Evolutionary conservation across 176 grass and related monocot genomes (phyloP), one percentile per base, ranked within the genome.

Genomic region (Aegilops longissima): DNA sequence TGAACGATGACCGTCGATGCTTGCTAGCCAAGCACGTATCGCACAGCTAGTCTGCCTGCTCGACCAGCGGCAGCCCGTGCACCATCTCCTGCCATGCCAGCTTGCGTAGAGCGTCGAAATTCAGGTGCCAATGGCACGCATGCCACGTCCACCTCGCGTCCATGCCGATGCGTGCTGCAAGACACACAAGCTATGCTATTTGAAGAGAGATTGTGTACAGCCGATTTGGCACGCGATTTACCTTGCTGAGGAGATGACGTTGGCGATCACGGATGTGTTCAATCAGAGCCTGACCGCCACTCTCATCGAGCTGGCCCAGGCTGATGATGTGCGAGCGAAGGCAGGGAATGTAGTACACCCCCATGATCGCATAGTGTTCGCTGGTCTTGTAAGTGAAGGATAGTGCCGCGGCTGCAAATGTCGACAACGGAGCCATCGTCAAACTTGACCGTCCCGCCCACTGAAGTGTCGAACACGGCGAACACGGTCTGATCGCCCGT

Each of bases 171-270:
- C 1, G 21, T 0, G 36, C 21, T 1, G 9, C 9, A 4, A 73
- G 70, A 2, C 3, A 45, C 18, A 73, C 21, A 0, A 21, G 39
- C n/a, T 44, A 9, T 1, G 9, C 70, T 0, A 73, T 42, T 1
- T n/a, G 3, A 1, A 72, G 5, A 18, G 38, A 1, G 3, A 72
- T 8, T 9, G 42, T 20, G 8, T 44, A 72, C 16, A 71, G 35
- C 1, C 34, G 16, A 9, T n/a, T n/a, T 2, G 16, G 8, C 2
- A 8, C 2, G 0, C 8, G 2, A 1, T 1, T 21, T 10, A 51
- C 71, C 10, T 49, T 45, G 2, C 1, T 23, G 2, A 75, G 4
- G 2, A 25, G 42, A 1, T 5, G 21, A 1, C 5, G 10, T 12
- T 18, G 12, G 1, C 6, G 18, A 9, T 44, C 70, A 3, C 3